Base-by-base conservation (phyloP, 306 rosid species). In the Senna tora region DNA sequence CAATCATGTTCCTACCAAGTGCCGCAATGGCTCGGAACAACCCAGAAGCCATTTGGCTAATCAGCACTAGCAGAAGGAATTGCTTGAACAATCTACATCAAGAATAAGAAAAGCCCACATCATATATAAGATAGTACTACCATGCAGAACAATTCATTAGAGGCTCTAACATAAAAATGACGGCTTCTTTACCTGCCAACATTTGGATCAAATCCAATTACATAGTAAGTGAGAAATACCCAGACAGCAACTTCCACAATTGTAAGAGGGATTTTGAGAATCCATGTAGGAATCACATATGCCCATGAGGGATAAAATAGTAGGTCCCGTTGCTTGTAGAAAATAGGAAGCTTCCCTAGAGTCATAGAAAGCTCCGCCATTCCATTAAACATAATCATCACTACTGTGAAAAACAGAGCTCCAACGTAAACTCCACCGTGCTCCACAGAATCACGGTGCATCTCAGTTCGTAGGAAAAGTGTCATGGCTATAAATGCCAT, bases 291-390 rank as follows among this genome's bases (percentile, higher is more conserved):
- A 60, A 88, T 80, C 28, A 88, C 84, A 79, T 86, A 85, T 12
- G 85, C 74, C 90, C 93, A 85, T 17, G 90, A 46, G 34, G 93
- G 93, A 77, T 77, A 88, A 74, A 88, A 84, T 32, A 79, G 52
- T 47, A 72, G 88, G 41, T 88, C 88, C 41, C 93, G 28, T 77
- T 85, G 93, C 81, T 88, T 88, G 84, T 79, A 86, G 71, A 88
- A 86, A 77, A 82, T 75, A 4, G 88, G 90, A 75, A 88, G 85
- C 72, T 79, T 86, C 25, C 68, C 82, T 65, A 79, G 74, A 11
- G 87, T 72, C 82, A 88, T 72, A 51, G 84, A 65, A 19, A 84
- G 41, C 79, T 88, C 93, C 17, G 80, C 34, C 73, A 70, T 69
- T 39, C 90, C 93, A 77, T 81, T 85, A 51, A 88, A 85, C 88